These are phyloP conservation scores for Xenoacremonium recifei DNA, from an alignment of 2,329 filamentous ascomycete genomes.

Conservation along the genomic window DNA sequence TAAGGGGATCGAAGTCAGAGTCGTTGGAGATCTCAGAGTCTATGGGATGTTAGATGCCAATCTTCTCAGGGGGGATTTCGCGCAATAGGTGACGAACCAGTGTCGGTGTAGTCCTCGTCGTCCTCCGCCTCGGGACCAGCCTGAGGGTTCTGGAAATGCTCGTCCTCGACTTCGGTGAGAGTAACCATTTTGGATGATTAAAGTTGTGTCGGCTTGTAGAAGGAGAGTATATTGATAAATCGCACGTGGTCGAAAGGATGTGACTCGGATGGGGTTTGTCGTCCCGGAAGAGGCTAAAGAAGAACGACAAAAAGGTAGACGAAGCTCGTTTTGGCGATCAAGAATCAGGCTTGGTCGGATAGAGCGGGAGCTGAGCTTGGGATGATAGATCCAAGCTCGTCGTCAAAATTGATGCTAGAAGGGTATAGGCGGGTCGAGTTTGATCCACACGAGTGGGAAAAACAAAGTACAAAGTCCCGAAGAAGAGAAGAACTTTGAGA, in stretches of 20 bases:
- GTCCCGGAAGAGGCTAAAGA: not conserved
- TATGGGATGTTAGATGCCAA: constrained; percentile 31
- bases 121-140: constrained; percentile 76
- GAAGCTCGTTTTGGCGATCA: not conserved
- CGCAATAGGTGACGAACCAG: constrained; percentile 58
- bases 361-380: constrained; percentile 6
- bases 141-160: constrained; percentile 79
- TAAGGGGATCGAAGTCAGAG: constrained; percentile 62
- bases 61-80: constrained; percentile 5
- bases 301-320: not conserved
- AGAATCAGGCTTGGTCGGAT: constrained; percentile 1
- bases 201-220: no score
- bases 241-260: no score
- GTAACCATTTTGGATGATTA: constrained; percentile 73
- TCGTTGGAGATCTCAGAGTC: constrained; percentile 85
- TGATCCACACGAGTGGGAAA: no score
- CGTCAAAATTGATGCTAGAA: not conserved
- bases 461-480: no score
- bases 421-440: not conserved
- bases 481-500: no score
- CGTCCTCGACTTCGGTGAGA: constrained; percentile 94
- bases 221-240: no score
- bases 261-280: not conserved
- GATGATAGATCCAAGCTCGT: not conserved
- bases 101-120: constrained; percentile 91